Evolutionary conservation across 495 filamentous ascomycete species (phyloP), one percentile per base, ranked within the genome.

Genomic region (Neurospora tetraspora): DNA sequence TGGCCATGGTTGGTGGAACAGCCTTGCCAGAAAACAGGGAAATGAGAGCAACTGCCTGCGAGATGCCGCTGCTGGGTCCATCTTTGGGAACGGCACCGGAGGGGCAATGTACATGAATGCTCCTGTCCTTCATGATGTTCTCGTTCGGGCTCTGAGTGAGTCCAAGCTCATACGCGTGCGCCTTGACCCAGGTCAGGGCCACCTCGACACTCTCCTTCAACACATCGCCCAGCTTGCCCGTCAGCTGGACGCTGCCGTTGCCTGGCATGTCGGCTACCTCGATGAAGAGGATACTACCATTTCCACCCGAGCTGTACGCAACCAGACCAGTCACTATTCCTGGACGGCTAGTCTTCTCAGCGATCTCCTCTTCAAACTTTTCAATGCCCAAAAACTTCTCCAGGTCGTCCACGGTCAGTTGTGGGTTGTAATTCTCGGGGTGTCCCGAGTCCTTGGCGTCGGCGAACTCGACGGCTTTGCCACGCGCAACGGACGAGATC

Each of bases 211-310:
- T 94, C 82, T 99, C 96, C 83, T 98, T 98, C 53, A 99, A 89
- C 23, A 98, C 96, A 79, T 97, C 94, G 72, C 96, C 96, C n/a
- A 99, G 89, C 78, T 97, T 99, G 68, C 96, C 96, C 18, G 96
- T 99, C n/a, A 98, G 89, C 82, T 98, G 95, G 68, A 99, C 92
- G 68, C 91, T 91, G 39, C 96, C 96, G 70, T 86, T 91, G 39
- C 96, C 96, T 14, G 96, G 96, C 95, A 98, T 98, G 79, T 97
- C 94, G 39, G 94, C 93, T 37, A 97, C 92, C 82, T 99, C 96
- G 78, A 99, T 98, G 85, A 99, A 99, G 69, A 99, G 85, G 78
- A 99, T 99, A 78, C 93, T 94, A 61, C 96, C 96, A 81, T 97
- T 94, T 59, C 93, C 94, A 68, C 96, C 96, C 27, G 90, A 92